Evolutionary conservation across 1,139 yeast species (phyloP).

Genomic region (Yamadazyma mexicana): DNA sequence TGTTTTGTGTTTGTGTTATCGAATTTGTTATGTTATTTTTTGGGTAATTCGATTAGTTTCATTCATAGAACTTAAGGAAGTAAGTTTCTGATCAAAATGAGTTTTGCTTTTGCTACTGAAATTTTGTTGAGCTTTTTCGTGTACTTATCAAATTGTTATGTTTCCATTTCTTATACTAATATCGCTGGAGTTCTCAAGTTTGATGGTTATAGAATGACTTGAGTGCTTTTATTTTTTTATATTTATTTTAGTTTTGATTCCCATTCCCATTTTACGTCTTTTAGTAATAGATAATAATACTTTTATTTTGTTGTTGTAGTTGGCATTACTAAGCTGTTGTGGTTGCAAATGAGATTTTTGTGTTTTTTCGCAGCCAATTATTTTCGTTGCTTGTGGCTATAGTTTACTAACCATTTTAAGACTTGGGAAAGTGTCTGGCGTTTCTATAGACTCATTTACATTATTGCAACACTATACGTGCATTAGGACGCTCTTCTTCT

Average conservation of each 20-base stretch:
- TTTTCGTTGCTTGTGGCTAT: too few relatives aligned
- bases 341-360: conserved; percentile 1
- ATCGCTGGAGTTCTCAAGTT: background rate
- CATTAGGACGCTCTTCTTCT: too few relatives aligned
- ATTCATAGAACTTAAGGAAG: background rate
- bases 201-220: conserved; percentile 3
- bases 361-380: conserved; percentile 3
- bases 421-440: too few relatives aligned
- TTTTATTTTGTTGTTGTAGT: too few relatives aligned
- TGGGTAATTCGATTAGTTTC: conserved; percentile 7
- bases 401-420: too few relatives aligned
- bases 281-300: conserved; percentile 34
- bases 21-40: conserved; percentile 4
- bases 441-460: too few relatives aligned
- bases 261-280: conserved; percentile 25
- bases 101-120: too few relatives aligned
- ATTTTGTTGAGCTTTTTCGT: too few relatives aligned
- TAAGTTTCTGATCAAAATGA: too few relatives aligned
- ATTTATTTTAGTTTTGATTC: conserved; percentile 19
- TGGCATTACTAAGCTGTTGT: too few relatives aligned
- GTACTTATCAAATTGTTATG: background rate
- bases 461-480: too few relatives aligned
- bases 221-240: conserved; percentile 1
- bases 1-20: background rate
- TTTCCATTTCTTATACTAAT: conserved; percentile 1